These are phyloP conservation scores for Hypoxylon lienhwacheense DNA, from an alignment of 495 filamentous ascomycete genomes.

Conservation along the genomic window DNA sequence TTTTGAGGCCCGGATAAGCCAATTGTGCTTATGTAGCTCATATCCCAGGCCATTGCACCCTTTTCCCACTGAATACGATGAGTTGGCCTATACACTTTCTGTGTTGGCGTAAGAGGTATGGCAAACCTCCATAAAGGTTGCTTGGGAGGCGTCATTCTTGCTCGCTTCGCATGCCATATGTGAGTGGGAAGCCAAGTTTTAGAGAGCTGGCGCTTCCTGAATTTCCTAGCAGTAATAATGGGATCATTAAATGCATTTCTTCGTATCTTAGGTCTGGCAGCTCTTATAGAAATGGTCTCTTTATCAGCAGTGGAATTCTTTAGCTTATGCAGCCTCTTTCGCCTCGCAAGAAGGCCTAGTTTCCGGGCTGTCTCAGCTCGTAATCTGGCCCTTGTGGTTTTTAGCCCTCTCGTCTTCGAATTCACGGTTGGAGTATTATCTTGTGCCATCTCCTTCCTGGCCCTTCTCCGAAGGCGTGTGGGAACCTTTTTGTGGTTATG, in stretches of 20 bases:
- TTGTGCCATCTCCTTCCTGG: conserved; percentile 78
- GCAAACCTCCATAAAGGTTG: conserved; percentile 88
- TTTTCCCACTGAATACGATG: conserved; percentile 71
- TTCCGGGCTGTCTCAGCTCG: conserved; percentile 81
- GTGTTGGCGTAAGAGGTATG: conserved; percentile 77
- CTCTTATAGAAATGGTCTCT: conserved; percentile 44
- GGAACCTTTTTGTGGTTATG: conserved; percentile 96
- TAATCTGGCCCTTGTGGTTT: conserved; percentile 66
- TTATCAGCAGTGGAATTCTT: conserved; percentile 41
- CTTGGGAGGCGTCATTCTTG: conserved; percentile 77
- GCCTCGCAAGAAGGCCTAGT: conserved; percentile 65
- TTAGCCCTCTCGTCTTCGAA: conserved; percentile 68
- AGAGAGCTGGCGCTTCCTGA: conserved; percentile 78
- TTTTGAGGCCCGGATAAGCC: conserved; percentile 68
- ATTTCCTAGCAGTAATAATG: conserved; percentile 66
- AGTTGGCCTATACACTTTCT: conserved; percentile 85
- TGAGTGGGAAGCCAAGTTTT: conserved; percentile 97
- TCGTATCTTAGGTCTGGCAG: conserved; percentile 65
- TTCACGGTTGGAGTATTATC: conserved; percentile 90
- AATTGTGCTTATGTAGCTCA: conserved; percentile 91
- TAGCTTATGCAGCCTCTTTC: conserved; percentile 56
- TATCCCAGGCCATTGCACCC: conserved; percentile 81
- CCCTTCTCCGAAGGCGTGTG: conserved; percentile 68
- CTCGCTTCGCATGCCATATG: conserved; percentile 89
- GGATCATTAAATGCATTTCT: conserved; percentile 70